These are phyloP conservation scores for Perkinsus olseni DNA, from an alignment of 169 alveolate species.

Conservation along the genomic window DNA sequence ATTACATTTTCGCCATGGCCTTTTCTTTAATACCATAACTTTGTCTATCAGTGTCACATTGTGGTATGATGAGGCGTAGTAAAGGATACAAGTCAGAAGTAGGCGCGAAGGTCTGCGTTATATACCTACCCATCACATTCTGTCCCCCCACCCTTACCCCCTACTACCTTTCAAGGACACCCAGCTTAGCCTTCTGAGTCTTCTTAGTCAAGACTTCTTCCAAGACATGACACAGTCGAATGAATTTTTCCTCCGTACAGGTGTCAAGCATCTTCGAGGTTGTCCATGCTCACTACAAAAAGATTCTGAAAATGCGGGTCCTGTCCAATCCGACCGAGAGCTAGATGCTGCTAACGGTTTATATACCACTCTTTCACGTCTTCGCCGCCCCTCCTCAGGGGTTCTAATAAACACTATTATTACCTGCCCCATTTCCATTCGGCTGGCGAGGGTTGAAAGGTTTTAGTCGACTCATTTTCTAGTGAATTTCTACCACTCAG, in stretches of 20 bases:
- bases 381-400: too few relatives aligned
- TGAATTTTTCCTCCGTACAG: not conserved
- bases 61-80: not conserved
- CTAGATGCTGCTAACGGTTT: too few relatives aligned
- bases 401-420: too few relatives aligned
- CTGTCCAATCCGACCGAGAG: too few relatives aligned
- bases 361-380: too few relatives aligned
- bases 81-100: not conserved
- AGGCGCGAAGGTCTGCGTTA: not conserved
- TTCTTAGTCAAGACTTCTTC: not conserved
- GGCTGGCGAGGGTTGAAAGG: too few relatives aligned
- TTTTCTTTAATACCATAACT: not conserved
- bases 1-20: not conserved
- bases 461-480: too few relatives aligned
- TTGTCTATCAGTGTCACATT: not conserved
- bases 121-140: too few relatives aligned
- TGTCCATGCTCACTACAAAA: not conserved
- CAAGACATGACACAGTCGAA: not conserved
- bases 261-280: not conserved
- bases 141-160: too few relatives aligned
- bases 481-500: too few relatives aligned
- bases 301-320: not conserved
- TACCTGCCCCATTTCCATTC: too few relatives aligned
- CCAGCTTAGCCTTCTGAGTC: not conserved
- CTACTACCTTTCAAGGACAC: not conserved